A percentile compares a stretch with the other conserved stretches of the same genome.
phyloP scores from a whole-genome alignment of 2,329 filamentous ascomycete genomes.

The Phaeosphaeria sp. region DNA sequence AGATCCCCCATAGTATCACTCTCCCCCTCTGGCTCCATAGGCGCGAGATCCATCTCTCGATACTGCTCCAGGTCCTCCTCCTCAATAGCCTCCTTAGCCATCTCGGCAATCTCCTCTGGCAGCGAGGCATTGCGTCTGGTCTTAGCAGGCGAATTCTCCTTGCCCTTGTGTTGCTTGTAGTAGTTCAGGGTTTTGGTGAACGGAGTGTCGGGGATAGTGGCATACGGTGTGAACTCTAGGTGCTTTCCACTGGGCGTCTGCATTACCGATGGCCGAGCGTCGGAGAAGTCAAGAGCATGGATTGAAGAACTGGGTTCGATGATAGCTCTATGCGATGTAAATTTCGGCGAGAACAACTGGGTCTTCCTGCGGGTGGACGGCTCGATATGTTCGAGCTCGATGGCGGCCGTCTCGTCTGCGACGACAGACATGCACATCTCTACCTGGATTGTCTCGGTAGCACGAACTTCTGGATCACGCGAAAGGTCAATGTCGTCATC shows the following conservation, averaged over 20 bases:
- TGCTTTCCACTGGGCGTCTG: constrained; percentile 7
- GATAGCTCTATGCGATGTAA: neutral
- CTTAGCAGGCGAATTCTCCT: constrained; percentile 20
- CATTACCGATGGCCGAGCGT: neutral
- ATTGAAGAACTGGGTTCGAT: neutral
- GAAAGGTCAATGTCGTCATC: neutral
- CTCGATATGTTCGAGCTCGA: neutral
- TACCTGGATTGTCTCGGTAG: neutral
- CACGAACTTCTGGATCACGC: neutral
- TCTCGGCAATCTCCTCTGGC: constrained; percentile 25
- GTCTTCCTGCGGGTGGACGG: neutral
- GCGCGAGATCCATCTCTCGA: constrained; percentile 28
- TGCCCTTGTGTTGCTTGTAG: constrained; percentile 22
- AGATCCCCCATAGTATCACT: constrained; percentile 18
- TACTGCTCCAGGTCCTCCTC: constrained; percentile 19
- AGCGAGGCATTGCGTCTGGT: constrained; percentile 26
- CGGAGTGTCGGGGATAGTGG: constrained; percentile 15
- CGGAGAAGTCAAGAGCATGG: neutral
- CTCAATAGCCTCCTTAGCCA: constrained; percentile 16
- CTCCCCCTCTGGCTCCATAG: constrained; percentile 25
- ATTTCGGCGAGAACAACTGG: neutral
- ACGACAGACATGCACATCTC: neutral
- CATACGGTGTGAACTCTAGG: constrained; percentile 10
- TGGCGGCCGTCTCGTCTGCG: neutral
- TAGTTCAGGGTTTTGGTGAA: constrained; percentile 25